Evolutionary conservation across 2,329 filamentous ascomycete species (phyloP).

Genomic region (Ceratocystis huliohia): DNA sequence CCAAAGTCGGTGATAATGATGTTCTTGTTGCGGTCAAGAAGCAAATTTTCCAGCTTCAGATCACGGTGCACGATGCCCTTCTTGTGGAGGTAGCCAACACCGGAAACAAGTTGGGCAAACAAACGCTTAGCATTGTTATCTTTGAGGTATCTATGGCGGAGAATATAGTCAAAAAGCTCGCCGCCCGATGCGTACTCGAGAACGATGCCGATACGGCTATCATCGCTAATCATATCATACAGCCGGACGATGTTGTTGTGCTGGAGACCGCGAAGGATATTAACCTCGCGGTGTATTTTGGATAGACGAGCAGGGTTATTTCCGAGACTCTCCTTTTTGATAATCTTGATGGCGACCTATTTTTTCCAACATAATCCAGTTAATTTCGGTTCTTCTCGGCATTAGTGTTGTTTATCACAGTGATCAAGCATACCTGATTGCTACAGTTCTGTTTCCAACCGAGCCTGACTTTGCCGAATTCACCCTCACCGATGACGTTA

Average conservation of each 20-base stretch:
- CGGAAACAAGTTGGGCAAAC: slow-evolving; percentile 91
- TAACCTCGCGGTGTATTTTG: slow-evolving; percentile 95
- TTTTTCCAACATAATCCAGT: neutral
- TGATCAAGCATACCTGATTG: slow-evolving; percentile 48
- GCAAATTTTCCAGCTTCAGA: slow-evolving; percentile 87
- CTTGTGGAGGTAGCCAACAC: slow-evolving; percentile 94
- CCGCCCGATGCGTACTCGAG: slow-evolving; percentile 96
- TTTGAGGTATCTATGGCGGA: slow-evolving; percentile 93
- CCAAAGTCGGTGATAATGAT: slow-evolving; percentile 99
- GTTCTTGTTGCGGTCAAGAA: slow-evolving; percentile 91
- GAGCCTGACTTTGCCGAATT: slow-evolving; percentile 97
- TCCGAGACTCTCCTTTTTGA: slow-evolving; percentile 80
- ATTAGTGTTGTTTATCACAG: neutral
- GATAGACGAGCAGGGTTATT: slow-evolving; percentile 78
- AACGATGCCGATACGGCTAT: slow-evolving; percentile 94
- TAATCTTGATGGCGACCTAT: slow-evolving; percentile 92
- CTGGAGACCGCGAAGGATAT: slow-evolving; percentile 73
- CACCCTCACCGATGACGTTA: slow-evolving; percentile 90
- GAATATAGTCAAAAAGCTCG: slow-evolving; percentile 94
- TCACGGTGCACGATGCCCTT: slow-evolving; percentile 98
- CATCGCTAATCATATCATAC: slow-evolving; percentile 97
- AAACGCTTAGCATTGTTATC: slow-evolving; percentile 80
- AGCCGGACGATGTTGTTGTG: slow-evolving; percentile 95
- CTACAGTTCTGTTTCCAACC: slow-evolving; percentile 95
- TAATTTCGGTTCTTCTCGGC: neutral